These are phyloP conservation scores for Monotropa hypopitys DNA, from an alignment of 179 eudicot species.

Conservation along the genomic window DNA sequence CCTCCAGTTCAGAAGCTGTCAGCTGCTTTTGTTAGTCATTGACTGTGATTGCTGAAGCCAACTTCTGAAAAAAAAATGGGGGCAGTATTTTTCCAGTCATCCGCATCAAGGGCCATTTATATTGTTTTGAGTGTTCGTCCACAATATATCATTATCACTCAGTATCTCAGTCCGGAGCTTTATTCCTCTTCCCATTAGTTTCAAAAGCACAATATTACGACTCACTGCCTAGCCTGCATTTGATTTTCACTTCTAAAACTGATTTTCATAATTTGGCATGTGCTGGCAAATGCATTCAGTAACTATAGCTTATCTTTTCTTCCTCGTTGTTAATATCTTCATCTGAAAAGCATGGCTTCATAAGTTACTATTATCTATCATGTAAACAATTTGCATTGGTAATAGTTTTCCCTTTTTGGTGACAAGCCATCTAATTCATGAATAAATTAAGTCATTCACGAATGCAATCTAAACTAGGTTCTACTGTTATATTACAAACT, in stretches of 20 bases:
- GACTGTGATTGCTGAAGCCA: neutral
- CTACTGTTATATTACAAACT: neutral
- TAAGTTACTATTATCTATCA: no score
- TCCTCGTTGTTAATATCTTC: neutral
- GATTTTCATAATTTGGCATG: neutral
- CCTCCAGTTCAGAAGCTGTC: neutral
- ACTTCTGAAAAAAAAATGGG: neutral
- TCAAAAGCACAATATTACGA: neutral
- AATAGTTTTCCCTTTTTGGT: no score
- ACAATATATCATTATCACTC: neutral
- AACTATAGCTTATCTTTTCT: neutral
- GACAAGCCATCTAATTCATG: no score
- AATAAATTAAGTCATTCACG: no score
- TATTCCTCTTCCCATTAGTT: neutral
- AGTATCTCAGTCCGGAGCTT: neutral
- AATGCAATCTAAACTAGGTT: neutral
- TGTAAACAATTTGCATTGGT: no score
- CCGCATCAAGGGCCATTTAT: neutral
- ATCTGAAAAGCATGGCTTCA: neutral
- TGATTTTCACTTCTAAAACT: neutral
- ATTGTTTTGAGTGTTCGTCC: neutral
- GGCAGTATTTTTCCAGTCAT: neutral
- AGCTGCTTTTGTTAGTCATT: neutral
- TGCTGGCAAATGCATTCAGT: neutral
- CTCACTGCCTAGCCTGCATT: neutral